phyloP scores from a whole-genome alignment of 2,329 filamentous ascomycete genomes.

The Pyrenochaeta sp. region DNA sequence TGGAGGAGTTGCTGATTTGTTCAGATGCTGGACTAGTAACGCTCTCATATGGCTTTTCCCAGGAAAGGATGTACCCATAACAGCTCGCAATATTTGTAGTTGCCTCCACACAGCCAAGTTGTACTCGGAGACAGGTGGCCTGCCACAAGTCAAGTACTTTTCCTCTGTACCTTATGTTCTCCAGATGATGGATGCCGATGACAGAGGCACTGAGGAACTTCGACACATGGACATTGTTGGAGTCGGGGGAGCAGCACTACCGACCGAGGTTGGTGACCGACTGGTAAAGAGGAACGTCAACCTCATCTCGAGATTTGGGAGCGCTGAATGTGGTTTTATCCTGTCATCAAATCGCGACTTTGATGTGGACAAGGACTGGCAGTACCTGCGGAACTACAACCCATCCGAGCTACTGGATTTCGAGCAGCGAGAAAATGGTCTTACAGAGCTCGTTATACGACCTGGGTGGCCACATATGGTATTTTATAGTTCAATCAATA shows the following conservation, averaged over 20 bases:
- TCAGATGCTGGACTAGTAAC: conserved; percentile 68
- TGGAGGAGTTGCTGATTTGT: conserved; percentile 69
- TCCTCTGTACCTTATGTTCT: conserved; percentile 80
- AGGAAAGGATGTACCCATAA: conserved; percentile 64
- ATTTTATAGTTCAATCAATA: background rate
- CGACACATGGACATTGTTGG: conserved; percentile 67
- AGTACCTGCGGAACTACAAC: conserved; percentile 62
- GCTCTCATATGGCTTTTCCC: conserved; percentile 71
- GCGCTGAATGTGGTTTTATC: conserved; percentile 72
- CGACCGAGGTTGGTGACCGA: conserved; percentile 60
- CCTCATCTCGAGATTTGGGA: conserved; percentile 70
- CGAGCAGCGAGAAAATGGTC: conserved; percentile 47
- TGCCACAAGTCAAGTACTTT: conserved; percentile 62
- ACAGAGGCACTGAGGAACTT: conserved; percentile 78
- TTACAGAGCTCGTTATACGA: conserved; percentile 65
- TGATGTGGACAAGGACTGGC: conserved; percentile 64
- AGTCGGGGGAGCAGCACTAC: conserved; percentile 69
- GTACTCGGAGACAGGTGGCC: conserved; percentile 18
- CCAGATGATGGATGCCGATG: conserved; percentile 87
- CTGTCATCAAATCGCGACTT: conserved; percentile 69
- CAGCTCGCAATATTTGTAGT: conserved; percentile 60
- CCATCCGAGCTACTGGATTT: conserved; percentile 58
- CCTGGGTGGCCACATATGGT: conserved; percentile 65
- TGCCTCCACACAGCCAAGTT: conserved; percentile 55
- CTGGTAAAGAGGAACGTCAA: conserved; percentile 63